These are phyloP conservation scores for Boeremia exigua DNA, from an alignment of 2,329 filamentous ascomycete genomes.

Conservation along the genomic window DNA sequence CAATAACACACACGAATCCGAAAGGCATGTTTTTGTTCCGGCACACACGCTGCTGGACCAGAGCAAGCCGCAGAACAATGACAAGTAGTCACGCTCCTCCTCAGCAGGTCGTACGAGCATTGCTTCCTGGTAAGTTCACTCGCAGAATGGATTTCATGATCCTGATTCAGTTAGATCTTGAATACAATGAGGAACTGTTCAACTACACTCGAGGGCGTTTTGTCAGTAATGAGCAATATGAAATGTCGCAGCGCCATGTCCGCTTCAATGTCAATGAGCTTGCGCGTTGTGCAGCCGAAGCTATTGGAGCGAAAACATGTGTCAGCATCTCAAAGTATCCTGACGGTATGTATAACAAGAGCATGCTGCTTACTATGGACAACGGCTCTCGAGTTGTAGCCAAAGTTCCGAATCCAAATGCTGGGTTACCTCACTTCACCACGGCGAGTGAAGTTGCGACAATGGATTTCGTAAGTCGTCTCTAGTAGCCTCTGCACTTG, in stretches of 20 bases:
- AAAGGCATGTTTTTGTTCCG: not conserved
- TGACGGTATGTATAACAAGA: constrained; percentile 47
- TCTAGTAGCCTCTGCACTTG: constrained; percentile 3
- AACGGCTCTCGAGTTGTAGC: constrained; percentile 44
- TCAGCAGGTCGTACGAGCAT: constrained; percentile 1
- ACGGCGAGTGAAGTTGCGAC: constrained; percentile 50
- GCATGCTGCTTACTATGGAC: constrained; percentile 45
- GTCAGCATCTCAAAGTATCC: constrained; percentile 34
- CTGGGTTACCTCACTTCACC: constrained; percentile 41
- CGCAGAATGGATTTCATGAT: not conserved
- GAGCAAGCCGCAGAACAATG: not conserved
- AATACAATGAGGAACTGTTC: constrained; percentile 32
- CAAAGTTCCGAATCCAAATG: constrained; percentile 48
- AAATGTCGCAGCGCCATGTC: constrained; percentile 31
- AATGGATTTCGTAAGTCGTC: constrained; percentile 40
- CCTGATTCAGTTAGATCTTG: constrained; percentile 20
- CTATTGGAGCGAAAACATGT: constrained; percentile 34
- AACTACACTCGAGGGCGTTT: constrained; percentile 39
- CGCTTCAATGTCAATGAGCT: constrained; percentile 41
- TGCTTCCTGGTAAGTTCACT: constrained; percentile 9
- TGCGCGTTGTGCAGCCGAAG: constrained; percentile 28
- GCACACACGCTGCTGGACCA: not conserved
- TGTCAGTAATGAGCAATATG: constrained; percentile 29
- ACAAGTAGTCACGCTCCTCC: not conserved
- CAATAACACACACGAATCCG: not conserved